Percentiles rank a stretch among this genome's conserved stretches.
These are phyloP conservation scores for Glebionis coronaria DNA, from an alignment of 129 eudicot genomes.

Conservation along the genomic window DNA sequence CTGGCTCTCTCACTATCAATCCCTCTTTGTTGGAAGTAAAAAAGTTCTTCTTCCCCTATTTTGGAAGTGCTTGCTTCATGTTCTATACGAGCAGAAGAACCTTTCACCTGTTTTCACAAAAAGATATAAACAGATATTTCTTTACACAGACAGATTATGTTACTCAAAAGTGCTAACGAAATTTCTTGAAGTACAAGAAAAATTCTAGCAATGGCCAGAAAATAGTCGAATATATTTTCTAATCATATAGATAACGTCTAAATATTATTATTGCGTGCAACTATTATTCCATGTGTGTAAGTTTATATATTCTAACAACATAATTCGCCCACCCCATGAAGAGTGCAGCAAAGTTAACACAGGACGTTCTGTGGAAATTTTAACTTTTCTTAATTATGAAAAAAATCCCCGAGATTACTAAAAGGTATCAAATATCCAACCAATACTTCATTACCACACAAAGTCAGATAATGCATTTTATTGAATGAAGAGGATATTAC, in stretches of 20 bases:
- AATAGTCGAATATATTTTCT: background rate
- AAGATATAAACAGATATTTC: conserved; percentile 2
- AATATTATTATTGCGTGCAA: background rate
- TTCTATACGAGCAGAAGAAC: conserved; percentile 74
- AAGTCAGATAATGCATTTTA: no score
- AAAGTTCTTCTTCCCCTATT: conserved; percentile 93
- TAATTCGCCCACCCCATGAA: background rate
- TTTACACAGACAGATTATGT: background rate
- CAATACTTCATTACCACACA: no score
- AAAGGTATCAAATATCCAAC: background rate
- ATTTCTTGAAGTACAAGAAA: background rate
- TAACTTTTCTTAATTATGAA: no score
- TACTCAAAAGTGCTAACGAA: background rate
- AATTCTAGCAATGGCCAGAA: background rate
- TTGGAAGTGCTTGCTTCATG: conserved; percentile 98
- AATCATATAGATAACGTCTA: background rate
- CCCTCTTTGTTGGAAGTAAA: conserved; percentile 97
- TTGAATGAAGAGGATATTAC: no score
- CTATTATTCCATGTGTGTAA: background rate
- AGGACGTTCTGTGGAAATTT: background rate
- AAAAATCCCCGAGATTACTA: background rate
- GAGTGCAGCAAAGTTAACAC: background rate
- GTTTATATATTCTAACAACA: background rate
- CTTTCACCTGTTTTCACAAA: conserved; percentile 53
- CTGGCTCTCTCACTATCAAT: conserved; percentile 91